Evolutionary conservation across 495 filamentous ascomycete species (phyloP).

Genomic region (Podospora appendiculata): DNA sequence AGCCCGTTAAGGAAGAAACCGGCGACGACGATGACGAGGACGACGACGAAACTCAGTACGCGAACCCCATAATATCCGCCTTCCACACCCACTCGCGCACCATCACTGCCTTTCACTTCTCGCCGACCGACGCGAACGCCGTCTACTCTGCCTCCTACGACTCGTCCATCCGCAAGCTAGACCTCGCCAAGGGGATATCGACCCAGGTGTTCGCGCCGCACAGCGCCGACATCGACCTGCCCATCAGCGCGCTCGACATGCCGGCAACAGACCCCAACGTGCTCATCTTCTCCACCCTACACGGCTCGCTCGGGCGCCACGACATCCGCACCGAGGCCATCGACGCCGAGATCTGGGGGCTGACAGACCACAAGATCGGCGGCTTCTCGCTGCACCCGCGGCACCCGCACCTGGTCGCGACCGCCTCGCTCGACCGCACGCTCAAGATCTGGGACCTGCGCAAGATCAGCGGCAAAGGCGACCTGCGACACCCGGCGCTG

Average conservation of each 20-base stretch:
- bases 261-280: slow-evolving; percentile 59
- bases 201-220: slow-evolving; percentile 71
- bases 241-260: slow-evolving; percentile 77
- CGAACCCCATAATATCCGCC: slow-evolving; percentile 69
- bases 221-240: slow-evolving; percentile 59
- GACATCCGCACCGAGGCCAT: slow-evolving; percentile 56
- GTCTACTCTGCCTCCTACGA: slow-evolving; percentile 91
- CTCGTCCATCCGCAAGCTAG: slow-evolving; percentile 80
- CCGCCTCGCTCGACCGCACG: slow-evolving; percentile 82
- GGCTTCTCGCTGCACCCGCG: slow-evolving; percentile 79
- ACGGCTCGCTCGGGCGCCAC: slow-evolving; percentile 69
- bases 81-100: slow-evolving; percentile 88
- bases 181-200: slow-evolving; percentile 70
- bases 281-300: slow-evolving; percentile 80
- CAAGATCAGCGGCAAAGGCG: slow-evolving; percentile 56
- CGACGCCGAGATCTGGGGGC: slow-evolving; percentile 58
- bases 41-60: slow-evolving; percentile 42
- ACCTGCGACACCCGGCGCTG: slow-evolving; percentile 48
- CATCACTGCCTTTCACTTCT: slow-evolving; percentile 74
- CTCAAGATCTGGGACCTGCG: slow-evolving; percentile 90
- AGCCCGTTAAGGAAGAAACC: slow-evolving; percentile 39
- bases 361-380: slow-evolving; percentile 92
- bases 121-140: slow-evolving; percentile 58
- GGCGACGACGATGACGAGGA: slow-evolving; percentile 38
- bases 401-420: slow-evolving; percentile 75